Evolutionary conservation across 345 rosid genomes (phyloP), one percentile per base, ranked within the genome.

Genomic region (Kandelia obovata): DNA sequence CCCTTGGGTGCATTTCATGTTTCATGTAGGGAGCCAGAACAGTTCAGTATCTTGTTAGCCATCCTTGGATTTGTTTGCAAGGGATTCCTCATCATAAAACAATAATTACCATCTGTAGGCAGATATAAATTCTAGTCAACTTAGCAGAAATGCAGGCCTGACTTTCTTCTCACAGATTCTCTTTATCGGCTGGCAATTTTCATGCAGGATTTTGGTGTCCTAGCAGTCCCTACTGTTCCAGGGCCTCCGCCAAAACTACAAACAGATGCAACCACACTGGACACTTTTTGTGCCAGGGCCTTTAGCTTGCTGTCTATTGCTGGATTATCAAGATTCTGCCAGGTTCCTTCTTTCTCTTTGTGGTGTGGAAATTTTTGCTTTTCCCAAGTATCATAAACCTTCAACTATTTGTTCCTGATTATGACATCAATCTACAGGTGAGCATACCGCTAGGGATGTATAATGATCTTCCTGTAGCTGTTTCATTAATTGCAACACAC

Each of bases 251-350:
- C 97, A 13, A 86, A 91, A 74, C 84, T 88, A 10, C 79, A 87
- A 53, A 82, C 81, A 37, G 89, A 91, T 69, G 68, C 87, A 66
- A 66, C 77, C 0, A 66, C 78, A 52, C 78, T 88, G 19, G 96
- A 91, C 72, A 52, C 70, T 19, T 80, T 85, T 71, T 71, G 83
- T 11, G 81, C 76, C 34, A 81, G 80, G 82, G 88, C 96, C 56
- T 91, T 86, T 27, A 82, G 92, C 80, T 84, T 91, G 80, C 82
- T 88, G 60, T 88, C 92, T 2, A 76, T 94, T 52, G 87, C 91
- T 7, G 96, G 89, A 27, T 81, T 87, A 55, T 94, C 97, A 32
- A 96, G 99, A 66, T 86, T 86, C 78, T 94, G 99, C 77, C 98
- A 89, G 97, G 97, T 85, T 8, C 37, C 71, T 3, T 62, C 20